Conservation (phyloP, 169 alveolate genomes). For the Cryptosporidium parvum region DNA sequence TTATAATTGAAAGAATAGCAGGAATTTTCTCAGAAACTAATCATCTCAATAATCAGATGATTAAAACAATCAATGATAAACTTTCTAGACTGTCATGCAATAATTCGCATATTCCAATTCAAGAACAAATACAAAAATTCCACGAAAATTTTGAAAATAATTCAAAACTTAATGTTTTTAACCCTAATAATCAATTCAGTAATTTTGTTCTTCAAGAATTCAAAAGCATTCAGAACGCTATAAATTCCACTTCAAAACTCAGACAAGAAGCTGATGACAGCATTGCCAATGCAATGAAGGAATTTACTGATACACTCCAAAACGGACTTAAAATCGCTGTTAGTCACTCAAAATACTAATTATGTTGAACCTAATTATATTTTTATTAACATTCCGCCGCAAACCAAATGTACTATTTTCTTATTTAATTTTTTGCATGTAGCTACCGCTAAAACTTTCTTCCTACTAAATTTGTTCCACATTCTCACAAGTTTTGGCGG, state of each 20-base stretch:
- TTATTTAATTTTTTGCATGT: not conserved
- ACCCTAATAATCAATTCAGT: slow-evolving; percentile 61
- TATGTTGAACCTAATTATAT: not conserved
- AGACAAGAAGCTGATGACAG: slow-evolving; percentile 71
- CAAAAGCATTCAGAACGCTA: slow-evolving; percentile 52
- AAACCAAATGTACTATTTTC: not conserved
- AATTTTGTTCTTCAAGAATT: slow-evolving; percentile 55
- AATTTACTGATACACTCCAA: slow-evolving; percentile 70
- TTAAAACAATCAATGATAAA: slow-evolving; percentile 53
- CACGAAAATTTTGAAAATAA: slow-evolving; percentile 50
- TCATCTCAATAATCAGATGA: slow-evolving; percentile 17
- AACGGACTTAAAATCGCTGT: slow-evolving; percentile 70
- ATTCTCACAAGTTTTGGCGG: not conserved
- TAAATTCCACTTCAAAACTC: slow-evolving; percentile 48
- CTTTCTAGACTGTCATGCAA: slow-evolving; percentile 28
- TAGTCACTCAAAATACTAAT: slow-evolving; percentile 37
- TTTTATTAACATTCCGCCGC: not conserved
- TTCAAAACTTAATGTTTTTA: slow-evolving; percentile 44
- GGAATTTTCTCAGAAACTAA: slow-evolving; percentile 31
- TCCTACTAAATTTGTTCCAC: not conserved
- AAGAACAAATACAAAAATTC: slow-evolving; percentile 40
- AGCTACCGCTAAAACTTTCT: not conserved
- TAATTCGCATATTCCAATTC: slow-evolving; percentile 13
- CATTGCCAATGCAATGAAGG: slow-evolving; percentile 70
- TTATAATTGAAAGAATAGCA: slow-evolving; percentile 18